These are phyloP conservation scores for Leptodontidium sp. DNA, from an alignment of 2,329 filamentous ascomycete genomes.

Conservation along the genomic window DNA sequence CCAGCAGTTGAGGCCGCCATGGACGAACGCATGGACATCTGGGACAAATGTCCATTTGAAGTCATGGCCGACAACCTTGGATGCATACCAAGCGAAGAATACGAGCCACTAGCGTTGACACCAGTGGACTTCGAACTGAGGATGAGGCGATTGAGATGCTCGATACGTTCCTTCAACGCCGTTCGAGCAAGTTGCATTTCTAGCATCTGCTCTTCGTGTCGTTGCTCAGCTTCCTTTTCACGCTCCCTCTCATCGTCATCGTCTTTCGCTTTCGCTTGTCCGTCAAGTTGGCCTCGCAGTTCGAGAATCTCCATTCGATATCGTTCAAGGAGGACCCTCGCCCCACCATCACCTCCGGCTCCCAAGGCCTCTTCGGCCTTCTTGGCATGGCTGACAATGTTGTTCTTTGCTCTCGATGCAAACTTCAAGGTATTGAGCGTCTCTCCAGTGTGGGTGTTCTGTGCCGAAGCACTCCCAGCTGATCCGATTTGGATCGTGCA, in stretches of 20 bases:
- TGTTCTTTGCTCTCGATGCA: conserved; percentile 95
- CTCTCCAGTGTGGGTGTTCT: conserved; percentile 81
- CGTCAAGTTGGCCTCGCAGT: conserved; percentile 80
- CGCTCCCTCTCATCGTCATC: conserved; percentile 75
- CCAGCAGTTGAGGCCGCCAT: conserved; percentile 68
- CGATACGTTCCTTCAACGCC: conserved; percentile 94
- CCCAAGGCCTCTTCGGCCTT: conserved; percentile 89
- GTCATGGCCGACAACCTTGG: conserved; percentile 61
- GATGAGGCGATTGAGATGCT: conserved; percentile 94
- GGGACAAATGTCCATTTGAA: conserved; percentile 53
- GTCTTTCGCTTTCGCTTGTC: conserved; percentile 76
- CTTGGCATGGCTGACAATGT: conserved; percentile 96
- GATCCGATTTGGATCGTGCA: conserved; percentile 95
- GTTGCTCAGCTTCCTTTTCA: conserved; percentile 81
- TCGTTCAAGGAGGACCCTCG: conserved; percentile 86
- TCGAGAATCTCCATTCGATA: conserved; percentile 94
- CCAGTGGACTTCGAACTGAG: conserved; percentile 95
- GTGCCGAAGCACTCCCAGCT: conserved; percentile 72
- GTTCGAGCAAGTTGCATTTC: conserved; percentile 98
- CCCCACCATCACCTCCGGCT: conserved; percentile 82
- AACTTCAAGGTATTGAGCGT: conserved; percentile 98
- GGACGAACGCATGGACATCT: conserved; percentile 72
- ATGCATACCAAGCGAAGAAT: conserved; percentile 72
- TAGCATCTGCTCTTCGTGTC: conserved; percentile 96
- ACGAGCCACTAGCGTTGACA: conserved; percentile 81